Conservation (phyloP, 78 protist species). For the Salpingoeca rosetta region DNA sequence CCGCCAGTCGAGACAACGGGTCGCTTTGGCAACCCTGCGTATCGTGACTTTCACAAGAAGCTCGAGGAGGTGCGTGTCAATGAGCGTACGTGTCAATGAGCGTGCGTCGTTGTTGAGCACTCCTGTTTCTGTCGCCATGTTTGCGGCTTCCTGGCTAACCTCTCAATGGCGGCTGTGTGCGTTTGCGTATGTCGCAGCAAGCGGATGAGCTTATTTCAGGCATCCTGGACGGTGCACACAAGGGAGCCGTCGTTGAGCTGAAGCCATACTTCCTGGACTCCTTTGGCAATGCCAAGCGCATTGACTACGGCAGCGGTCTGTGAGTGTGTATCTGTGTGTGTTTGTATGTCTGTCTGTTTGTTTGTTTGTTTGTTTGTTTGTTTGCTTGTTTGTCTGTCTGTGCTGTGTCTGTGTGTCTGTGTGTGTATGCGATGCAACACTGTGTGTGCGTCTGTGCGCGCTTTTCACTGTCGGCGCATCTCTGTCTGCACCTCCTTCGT, state of each 20-base stretch:
- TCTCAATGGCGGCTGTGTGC: neutral
- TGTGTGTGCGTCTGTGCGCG: neutral
- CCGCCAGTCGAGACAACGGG: conserved; percentile 56
- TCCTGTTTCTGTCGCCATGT: neutral
- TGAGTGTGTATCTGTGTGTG: conserved; percentile 57
- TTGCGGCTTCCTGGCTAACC: neutral
- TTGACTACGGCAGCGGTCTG: conserved; percentile 98
- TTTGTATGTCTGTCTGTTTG: conserved; percentile 13
- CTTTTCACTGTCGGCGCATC: neutral
- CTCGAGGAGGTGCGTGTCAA: neutral
- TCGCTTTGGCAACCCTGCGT: conserved; percentile 81
- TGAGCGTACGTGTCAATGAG: too few species aligned
- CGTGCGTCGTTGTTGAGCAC: too few species aligned
- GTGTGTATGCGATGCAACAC: neutral
- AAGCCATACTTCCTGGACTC: conserved; percentile 50
- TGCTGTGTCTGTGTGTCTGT: neutral
- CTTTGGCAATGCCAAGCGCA: conserved; percentile 77
- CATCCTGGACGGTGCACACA: neutral
- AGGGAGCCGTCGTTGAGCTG: conserved; percentile 51
- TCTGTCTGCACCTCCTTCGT: neutral
- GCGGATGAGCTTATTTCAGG: neutral
- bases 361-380: neutral
- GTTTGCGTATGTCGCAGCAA: neutral
- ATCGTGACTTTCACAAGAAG: conserved; percentile 19
- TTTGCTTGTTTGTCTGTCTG: neutral